phyloP scores from a whole-genome alignment of 257 asterid species.

The Dorcoceras hygrometricum region DNA sequence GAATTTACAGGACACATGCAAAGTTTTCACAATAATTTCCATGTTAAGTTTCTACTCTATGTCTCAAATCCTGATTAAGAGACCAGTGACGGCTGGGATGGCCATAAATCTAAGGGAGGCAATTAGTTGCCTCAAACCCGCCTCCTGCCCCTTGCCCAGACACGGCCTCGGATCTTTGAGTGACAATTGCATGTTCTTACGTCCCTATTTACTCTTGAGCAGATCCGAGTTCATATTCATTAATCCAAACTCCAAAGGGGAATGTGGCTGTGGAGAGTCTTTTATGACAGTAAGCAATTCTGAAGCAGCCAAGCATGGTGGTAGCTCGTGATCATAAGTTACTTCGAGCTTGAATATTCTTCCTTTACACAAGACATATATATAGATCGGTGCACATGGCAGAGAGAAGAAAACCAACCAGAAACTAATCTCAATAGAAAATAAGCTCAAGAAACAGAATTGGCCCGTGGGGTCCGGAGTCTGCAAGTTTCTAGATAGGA shows the following conservation, averaged over 20 bases:
- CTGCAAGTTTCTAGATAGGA: not conserved
- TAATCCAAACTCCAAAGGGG: slow-evolving; percentile 86
- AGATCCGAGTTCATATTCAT: slow-evolving; percentile 91
- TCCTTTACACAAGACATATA: not conserved
- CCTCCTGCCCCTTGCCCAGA: not conserved
- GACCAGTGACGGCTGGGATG: not conserved
- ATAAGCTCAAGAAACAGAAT: not conserved
- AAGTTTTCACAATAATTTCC: not conserved
- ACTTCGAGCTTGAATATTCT: not conserved
- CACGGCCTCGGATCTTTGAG: not conserved
- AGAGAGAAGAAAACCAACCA: not conserved
- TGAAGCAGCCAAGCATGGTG: slow-evolving; percentile 67
- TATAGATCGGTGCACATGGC: not conserved
- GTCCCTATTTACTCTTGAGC: slow-evolving; percentile 28
- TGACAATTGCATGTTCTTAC: slow-evolving; percentile 16
- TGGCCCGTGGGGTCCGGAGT: not conserved
- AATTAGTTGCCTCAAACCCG: not conserved
- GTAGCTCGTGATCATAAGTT: slow-evolving; percentile 37
- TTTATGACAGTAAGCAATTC: slow-evolving; percentile 76
- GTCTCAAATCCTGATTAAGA: not conserved
- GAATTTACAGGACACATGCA: not conserved
- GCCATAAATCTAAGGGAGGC: not conserved
- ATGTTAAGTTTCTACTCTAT: not conserved
- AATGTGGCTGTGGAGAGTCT: slow-evolving; percentile 97
- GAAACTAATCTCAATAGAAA: not conserved